Evolutionary conservation across 2,329 filamentous ascomycete species (phyloP), one percentile per base, ranked within the genome.

Genomic region (Drechslerella coelobrocha): DNA sequence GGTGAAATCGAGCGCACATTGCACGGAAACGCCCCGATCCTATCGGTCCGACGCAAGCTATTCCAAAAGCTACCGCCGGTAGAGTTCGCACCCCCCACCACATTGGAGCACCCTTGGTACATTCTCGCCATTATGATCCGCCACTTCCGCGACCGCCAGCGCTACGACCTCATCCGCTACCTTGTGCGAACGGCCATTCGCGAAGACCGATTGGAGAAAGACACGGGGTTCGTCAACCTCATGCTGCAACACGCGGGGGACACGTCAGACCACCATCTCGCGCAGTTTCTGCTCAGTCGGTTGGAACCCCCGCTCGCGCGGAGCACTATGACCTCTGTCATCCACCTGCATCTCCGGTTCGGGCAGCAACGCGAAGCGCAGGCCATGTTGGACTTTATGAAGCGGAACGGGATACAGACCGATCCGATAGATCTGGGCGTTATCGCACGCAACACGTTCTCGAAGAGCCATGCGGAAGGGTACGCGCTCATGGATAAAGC

Each of bases 371-470:
- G 29, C 2, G 66, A 71, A 45, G 66, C 66, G 2, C 66, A 71
- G 21, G 59, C 66, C 6, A 63, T 71, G 37, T 43, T 71, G n/a
- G 66, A 71, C 50, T 71, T 71, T 29, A 71, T 71, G 66, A 71
- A 71, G 34, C 51, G 66, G 14, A 50, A 41, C n/a, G 66, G 59
- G 2, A 62, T 71, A 2, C 34, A 57, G n/a, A 53, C 66, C 1
- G 66, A 71, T 51, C 59, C 57, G 7, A 59, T 71, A 27, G 59
- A 62, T 39, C 31, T 71, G 26, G 66, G 59, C 5, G 63, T 71
- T 9, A 37, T 71, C 12, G 48, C 66, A 2, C 54, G 59, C 7
- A 56, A 62, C 26, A 71, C 66, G 1, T 71, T 71, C 39, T 53
- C 52, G 12, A 24, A 63, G 21, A 60, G 31, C 19, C 53, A 59